These are phyloP conservation scores for Hanseniaspora lindneri DNA, from an alignment of 805 yeast species.

Conservation along the genomic window DNA sequence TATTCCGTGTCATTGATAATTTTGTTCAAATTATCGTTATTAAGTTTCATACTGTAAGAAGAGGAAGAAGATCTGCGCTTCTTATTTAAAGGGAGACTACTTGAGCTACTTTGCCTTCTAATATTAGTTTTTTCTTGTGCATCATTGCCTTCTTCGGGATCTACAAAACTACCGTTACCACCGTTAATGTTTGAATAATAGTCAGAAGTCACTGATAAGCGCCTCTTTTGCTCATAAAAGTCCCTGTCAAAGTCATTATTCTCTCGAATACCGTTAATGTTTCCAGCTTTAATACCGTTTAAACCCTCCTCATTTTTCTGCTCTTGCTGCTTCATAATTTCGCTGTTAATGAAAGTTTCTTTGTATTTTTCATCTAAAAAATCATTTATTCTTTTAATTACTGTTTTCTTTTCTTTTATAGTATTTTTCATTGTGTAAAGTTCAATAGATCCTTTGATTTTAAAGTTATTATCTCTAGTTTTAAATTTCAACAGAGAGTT, in stretches of 20 bases:
- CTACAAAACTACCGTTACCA: conserved; percentile 7
- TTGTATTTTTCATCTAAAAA: conserved; percentile 30
- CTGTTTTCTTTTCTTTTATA: conserved; percentile 75
- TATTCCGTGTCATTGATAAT: conserved; percentile 20
- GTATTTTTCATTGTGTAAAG: conserved; percentile 89
- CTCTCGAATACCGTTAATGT: conserved; percentile 7
- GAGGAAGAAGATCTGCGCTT: conserved; percentile 11
- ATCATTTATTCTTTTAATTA: conserved; percentile 65
- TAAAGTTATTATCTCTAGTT: conserved; percentile 47
- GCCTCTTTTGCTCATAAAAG: conserved; percentile 34
- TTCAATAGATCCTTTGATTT: conserved; percentile 80
- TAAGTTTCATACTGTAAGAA: conserved; percentile 21
- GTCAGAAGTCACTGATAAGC: conserved; percentile 31
- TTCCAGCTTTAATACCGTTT: conserved; percentile 8
- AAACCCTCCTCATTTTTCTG: conserved; percentile 16
- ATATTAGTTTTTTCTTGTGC: no score
- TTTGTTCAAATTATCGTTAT: conserved; percentile 29
- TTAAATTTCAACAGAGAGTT: conserved; percentile 76
- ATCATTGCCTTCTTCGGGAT: neutral
- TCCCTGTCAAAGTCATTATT: conserved; percentile 14
- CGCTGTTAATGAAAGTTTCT: conserved; percentile 28
- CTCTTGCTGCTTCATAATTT: conserved; percentile 21
- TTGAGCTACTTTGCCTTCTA: conserved; percentile 16
- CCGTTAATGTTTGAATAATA: conserved; percentile 18
- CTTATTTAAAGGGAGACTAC: neutral